phyloP scores from a whole-genome alignment of 2,329 filamentous ascomycete species.

The Penicillium sclerotigenum region DNA sequence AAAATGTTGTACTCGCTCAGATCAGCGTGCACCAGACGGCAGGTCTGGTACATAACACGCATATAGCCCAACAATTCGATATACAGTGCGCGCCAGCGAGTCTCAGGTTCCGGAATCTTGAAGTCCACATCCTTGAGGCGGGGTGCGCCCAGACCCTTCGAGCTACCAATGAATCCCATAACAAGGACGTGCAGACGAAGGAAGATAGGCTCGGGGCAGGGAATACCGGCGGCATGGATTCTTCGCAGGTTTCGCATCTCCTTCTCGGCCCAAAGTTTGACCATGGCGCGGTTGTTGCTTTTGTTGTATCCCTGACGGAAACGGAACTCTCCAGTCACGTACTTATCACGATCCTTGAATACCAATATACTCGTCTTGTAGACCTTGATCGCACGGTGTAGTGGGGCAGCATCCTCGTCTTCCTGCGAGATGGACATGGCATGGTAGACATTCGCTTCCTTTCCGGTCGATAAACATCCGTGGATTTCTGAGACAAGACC shows the following conservation, averaged over 20 bases:
- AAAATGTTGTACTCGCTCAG: slow-evolving; percentile 97
- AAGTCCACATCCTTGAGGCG: slow-evolving; percentile 83
- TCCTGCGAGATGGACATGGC: slow-evolving; percentile 64
- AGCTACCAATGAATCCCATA: slow-evolving; percentile 89
- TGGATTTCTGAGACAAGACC: slow-evolving; percentile 87
- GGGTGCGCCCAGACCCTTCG: slow-evolving; percentile 82
- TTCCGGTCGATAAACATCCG: slow-evolving; percentile 92
- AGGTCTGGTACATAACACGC: slow-evolving; percentile 89
- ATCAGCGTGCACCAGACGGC: slow-evolving; percentile 90
- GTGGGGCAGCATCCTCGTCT: slow-evolving; percentile 49
- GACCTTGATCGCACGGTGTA: slow-evolving; percentile 90
- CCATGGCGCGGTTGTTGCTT: slow-evolving; percentile 92
- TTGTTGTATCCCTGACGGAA: slow-evolving; percentile 92
- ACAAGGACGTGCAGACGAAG: slow-evolving; percentile 92
- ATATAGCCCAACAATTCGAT: slow-evolving; percentile 81
- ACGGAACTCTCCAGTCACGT: slow-evolving; percentile 89
- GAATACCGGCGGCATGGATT: slow-evolving; percentile 78
- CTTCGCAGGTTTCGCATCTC: slow-evolving; percentile 91
- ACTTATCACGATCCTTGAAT: slow-evolving; percentile 96
- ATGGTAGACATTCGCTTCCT: slow-evolving; percentile 97
- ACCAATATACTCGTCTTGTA: slow-evolving; percentile 98
- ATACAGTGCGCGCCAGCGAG: slow-evolving; percentile 76
- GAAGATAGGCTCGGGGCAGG: slow-evolving; percentile 83
- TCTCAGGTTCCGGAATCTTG: slow-evolving; percentile 62
- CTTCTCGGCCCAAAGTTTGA: slow-evolving; percentile 98